A percentile compares a stretch with the other conserved stretches of the same genome.
Evolutionary conservation across 768 basidiomycete genomes (phyloP).

Genomic region (Porphyrellus cyaneotinctus): DNA sequence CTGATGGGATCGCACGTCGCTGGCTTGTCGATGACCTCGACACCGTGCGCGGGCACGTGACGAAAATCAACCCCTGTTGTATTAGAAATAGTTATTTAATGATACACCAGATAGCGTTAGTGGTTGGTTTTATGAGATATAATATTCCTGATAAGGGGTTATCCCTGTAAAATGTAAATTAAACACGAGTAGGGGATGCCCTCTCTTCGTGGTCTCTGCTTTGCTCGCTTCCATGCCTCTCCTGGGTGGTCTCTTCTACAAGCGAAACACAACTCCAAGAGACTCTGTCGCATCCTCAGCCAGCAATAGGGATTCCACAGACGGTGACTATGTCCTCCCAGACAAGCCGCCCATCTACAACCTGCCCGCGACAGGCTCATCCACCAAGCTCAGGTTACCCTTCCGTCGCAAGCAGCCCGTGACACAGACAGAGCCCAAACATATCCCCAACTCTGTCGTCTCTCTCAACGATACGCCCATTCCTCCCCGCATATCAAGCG

Average conservation of each 20-base stretch:
- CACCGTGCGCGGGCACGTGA: too few relatives aligned
- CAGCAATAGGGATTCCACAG: constrained; percentile 23
- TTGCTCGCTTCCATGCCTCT: constrained; percentile 23
- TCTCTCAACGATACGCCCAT: constrained; percentile 26
- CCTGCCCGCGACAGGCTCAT: constrained; percentile 29
- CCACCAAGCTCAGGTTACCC: constrained; percentile 43
- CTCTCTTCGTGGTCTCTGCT: background rate
- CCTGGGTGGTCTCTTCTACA: constrained; percentile 29
- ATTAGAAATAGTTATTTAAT: too few relatives aligned
- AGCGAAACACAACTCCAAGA: constrained; percentile 7
- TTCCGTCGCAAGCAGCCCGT: constrained; percentile 37
- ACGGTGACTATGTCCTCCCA: constrained; percentile 32
- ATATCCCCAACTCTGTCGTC: constrained; percentile 5
- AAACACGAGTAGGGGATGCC: constrained; percentile 5
- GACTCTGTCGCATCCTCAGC: constrained; percentile 8
- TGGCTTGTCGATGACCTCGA: too few relatives aligned
- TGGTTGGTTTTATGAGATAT: background rate
- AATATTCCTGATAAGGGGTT: constrained; percentile 11
- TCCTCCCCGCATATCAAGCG: constrained; percentile 33
- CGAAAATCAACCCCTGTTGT: constrained; percentile 14
- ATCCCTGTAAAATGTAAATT: constrained; percentile 4
- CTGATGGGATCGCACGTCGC: constrained; percentile 19
- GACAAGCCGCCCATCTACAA: constrained; percentile 25
- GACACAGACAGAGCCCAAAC: constrained; percentile 11
- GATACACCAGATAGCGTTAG: too few relatives aligned